Base-by-base conservation (phyloP, 2,329 filamentous ascomycete species). In the Scorias spongiosa region DNA sequence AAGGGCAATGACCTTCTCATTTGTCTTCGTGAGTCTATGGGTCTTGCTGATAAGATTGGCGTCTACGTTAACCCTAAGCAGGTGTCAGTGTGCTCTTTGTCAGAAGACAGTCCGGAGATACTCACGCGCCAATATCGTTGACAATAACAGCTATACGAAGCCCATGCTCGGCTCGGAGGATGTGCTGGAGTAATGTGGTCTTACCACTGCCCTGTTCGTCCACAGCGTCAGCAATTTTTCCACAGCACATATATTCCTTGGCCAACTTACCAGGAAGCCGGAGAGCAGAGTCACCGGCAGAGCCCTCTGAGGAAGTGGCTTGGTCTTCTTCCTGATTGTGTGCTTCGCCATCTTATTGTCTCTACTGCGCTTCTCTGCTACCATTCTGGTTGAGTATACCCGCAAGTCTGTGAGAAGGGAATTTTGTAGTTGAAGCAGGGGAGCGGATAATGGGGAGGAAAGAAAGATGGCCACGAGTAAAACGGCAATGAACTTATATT, bases 111-210 rank as follows among this genome's bases (percentile, higher is more conserved):
- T 28, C 3, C 7, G 29, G 12, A 15, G 4, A 2, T 45, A 51
- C 55, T 30, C 37, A 56, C 54, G 48, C 55, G 48, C 53, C 65
- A 62, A 84, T 82, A 47, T 84, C 81, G 50, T 85, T 84, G 32
- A 85, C 80, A 17, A 84, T 80, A 11, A 84, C 75, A 1, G 79
- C 81, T 45, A 85, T 81, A 1, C 72, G 70, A 8, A 84, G 66
- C 1, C 79, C 77, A 59, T 84, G 80, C 3, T 81, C 69, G 0
- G 74, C 77, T 30, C 72, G 72, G 5, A 84, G 70, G 42, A 84
- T 80, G 47, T 83, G 75, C 47, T 81, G 74, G 0, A 84, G 67
- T 0, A 84, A 67, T 0, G 81, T 84, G 0, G 80, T 84, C 57
- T 84, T 84, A 1, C 81, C 81, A 39, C 77, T 75, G 10, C 80